Evolutionary conservation across 2,329 filamentous ascomycete species (phyloP).

Genomic region (Fusarium decemcellulare): DNA sequence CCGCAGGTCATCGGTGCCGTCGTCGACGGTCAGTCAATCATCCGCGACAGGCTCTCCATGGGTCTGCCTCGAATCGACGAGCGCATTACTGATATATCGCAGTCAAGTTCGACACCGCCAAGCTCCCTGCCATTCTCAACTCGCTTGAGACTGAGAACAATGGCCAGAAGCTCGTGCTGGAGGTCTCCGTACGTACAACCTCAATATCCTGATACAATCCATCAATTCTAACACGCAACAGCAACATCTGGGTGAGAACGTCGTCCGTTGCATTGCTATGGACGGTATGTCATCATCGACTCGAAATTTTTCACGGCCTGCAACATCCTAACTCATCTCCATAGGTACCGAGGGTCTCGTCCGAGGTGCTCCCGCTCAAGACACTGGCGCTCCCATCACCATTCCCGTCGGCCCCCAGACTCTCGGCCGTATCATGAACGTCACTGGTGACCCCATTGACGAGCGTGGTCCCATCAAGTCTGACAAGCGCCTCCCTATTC

Average conservation of each 20-base stretch:
- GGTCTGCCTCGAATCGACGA: conserved; percentile 15
- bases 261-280: conserved; percentile 99
- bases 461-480: conserved; percentile 99
- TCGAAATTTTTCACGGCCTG: conserved; percentile 37
- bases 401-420: conserved; percentile 95
- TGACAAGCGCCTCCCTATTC: conserved; percentile 89
- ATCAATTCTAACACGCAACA: conserved; percentile 62
- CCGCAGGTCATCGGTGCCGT: conserved; percentile 97
- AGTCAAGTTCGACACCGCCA: conserved; percentile 98
- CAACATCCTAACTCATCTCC: conserved; percentile 29
- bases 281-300: conserved; percentile 78
- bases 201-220: conserved; percentile 11
- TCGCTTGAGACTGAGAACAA: conserved; percentile 93
- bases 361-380: conserved; percentile 86
- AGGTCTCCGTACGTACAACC: conserved; percentile 84
- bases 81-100: conserved; percentile 50
- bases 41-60: conserved; percentile 24
- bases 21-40: conserved; percentile 86
- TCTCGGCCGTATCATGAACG: conserved; percentile 99
- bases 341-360: conserved; percentile 99
- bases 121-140: conserved; percentile 98
- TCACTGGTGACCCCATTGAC: conserved; percentile 99
- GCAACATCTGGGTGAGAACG: conserved; percentile 99
- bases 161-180: conserved; percentile 93
- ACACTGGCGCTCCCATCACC: conserved; percentile 96